phyloP scores from a whole-genome alignment of 345 rosid genomes.

The Boechera retrofracta region DNA sequence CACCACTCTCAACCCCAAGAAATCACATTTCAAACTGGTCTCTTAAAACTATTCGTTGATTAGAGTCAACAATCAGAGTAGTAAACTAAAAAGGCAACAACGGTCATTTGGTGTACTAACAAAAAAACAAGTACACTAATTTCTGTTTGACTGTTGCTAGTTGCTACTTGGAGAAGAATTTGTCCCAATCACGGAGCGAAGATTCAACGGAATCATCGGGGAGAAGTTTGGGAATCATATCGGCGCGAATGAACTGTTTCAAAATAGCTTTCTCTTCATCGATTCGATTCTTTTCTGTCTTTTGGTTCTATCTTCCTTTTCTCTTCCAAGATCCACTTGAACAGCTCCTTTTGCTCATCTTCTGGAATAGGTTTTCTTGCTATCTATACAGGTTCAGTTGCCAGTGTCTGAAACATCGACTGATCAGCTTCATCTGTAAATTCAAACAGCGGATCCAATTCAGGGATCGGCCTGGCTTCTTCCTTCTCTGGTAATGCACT shows the following conservation, averaged over 20 bases:
- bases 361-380: slow-evolving; percentile 62
- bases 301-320: slow-evolving; percentile 66
- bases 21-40: slow-evolving; percentile 10
- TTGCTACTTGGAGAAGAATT: slow-evolving; percentile 40
- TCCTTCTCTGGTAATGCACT: slow-evolving; percentile 26
- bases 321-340: slow-evolving; percentile 80
- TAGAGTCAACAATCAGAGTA: slow-evolving; percentile 29
- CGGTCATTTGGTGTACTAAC: slow-evolving; percentile 25
- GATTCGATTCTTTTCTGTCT: slow-evolving; percentile 50
- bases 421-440: slow-evolving; percentile 37
- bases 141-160: slow-evolving; percentile 5
- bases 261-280: slow-evolving; percentile 75
- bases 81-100: slow-evolving; percentile 5
- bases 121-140: slow-evolving; percentile 34
- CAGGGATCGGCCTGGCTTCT: slow-evolving; percentile 33
- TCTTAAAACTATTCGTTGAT: slow-evolving; percentile 18
- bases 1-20: not conserved
- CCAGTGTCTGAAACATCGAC: slow-evolving; percentile 25
- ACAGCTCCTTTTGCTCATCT: slow-evolving; percentile 73
- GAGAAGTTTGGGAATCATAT: slow-evolving; percentile 57
- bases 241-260: slow-evolving; percentile 63
- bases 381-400: slow-evolving; percentile 42
- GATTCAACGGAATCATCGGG: slow-evolving; percentile 47
- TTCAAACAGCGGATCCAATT: slow-evolving; percentile 38
- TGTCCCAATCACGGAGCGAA: slow-evolving; percentile 40